phyloP scores from a whole-genome alignment of 2,329 filamentous ascomycete species.

The Ceratocystis ficicola region DNA sequence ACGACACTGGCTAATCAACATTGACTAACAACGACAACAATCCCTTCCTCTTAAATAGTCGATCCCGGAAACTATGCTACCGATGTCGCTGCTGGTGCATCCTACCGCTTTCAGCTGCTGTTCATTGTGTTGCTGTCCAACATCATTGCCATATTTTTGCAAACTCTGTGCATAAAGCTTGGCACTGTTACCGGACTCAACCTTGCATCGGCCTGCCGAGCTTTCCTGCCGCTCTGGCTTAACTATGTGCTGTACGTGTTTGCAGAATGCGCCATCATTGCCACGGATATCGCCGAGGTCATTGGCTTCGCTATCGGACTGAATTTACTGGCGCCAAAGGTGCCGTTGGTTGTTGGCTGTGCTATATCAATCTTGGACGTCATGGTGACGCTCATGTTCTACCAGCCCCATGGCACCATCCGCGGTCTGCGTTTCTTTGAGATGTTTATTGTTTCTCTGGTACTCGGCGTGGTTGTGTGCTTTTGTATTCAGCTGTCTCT shows the following conservation, averaged over 20 bases:
- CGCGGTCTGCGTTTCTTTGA: constrained; percentile 51
- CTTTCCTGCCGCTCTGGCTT: constrained; percentile 53
- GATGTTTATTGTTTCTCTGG: constrained; percentile 48
- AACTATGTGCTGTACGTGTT: constrained; percentile 50
- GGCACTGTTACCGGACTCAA: constrained; percentile 58
- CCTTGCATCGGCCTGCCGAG: constrained; percentile 53
- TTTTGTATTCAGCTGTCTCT: constrained; percentile 58
- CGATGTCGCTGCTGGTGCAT: constrained; percentile 55
- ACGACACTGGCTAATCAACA: background rate
- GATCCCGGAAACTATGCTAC: constrained; percentile 59
- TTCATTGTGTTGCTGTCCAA: constrained; percentile 60
- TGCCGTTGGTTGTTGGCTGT: constrained; percentile 56
- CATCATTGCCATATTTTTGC: constrained; percentile 57
- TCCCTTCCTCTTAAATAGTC: constrained; percentile 28
- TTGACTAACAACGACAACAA: background rate
- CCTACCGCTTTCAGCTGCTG: constrained; percentile 51
- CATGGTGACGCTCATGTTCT: constrained; percentile 55
- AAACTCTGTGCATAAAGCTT: constrained; percentile 55
- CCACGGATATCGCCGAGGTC: constrained; percentile 60
- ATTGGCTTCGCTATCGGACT: constrained; percentile 60
- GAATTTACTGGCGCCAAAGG: constrained; percentile 50
- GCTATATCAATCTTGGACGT: constrained; percentile 58
- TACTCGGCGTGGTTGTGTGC: constrained; percentile 56
- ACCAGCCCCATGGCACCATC: constrained; percentile 48
- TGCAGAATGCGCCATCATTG: constrained; percentile 56